phyloP scores from a whole-genome alignment of 106 monocot species.

The Dioscorea zingiberensis region DNA sequence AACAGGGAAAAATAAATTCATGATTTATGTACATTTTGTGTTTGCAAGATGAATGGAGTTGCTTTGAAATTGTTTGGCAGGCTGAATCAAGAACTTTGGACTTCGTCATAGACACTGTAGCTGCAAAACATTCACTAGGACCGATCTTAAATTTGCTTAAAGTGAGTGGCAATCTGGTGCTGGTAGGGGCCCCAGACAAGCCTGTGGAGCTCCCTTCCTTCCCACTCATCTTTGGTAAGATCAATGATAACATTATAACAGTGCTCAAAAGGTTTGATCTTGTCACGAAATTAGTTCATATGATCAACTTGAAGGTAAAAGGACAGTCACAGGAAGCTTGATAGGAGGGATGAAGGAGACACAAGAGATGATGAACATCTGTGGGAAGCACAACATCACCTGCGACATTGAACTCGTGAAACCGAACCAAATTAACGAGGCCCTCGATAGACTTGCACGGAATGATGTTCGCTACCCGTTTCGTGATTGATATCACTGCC shows the following conservation, averaged over 20 bases:
- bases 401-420: slow-evolving; percentile 61
- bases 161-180: slow-evolving; percentile 40
- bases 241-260: no score
- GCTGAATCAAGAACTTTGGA: slow-evolving; percentile 37
- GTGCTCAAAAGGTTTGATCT: no score
- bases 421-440: slow-evolving; percentile 52
- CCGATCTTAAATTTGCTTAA: slow-evolving; percentile 56
- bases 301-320: slow-evolving; percentile 3
- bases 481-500: slow-evolving; percentile 63
- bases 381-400: slow-evolving; percentile 70
- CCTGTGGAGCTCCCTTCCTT: slow-evolving; percentile 62
- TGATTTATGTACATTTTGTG: no score
- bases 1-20: no score
- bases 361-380: slow-evolving; percentile 86
- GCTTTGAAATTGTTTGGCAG: slow-evolving; percentile 1
- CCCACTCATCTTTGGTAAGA: slow-evolving; percentile 62
- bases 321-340: slow-evolving; percentile 56
- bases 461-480: slow-evolving; percentile 85
- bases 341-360: slow-evolving; percentile 85
- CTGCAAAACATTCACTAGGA: slow-evolving; percentile 53
- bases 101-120: slow-evolving; percentile 61
- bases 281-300: background rate
- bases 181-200: slow-evolving; percentile 60
- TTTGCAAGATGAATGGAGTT: no score
- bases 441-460: slow-evolving; percentile 48